phyloP scores from a whole-genome alignment of 2,329 filamentous ascomycete genomes.

The Metarhizium anisopliae region DNA sequence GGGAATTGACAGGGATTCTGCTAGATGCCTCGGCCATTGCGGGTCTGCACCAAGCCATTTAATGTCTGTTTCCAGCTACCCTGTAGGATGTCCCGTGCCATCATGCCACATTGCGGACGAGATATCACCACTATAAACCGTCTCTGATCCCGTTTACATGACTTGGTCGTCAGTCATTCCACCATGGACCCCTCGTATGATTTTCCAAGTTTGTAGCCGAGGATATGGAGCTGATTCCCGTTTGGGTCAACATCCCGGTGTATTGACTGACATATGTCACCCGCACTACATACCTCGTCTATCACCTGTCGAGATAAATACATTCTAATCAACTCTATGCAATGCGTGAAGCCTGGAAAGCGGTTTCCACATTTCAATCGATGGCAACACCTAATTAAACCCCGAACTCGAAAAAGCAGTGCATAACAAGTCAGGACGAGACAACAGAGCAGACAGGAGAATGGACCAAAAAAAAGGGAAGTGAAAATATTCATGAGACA shows the following conservation, averaged over 20 bases:
- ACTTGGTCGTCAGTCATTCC: neutral
- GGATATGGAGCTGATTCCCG: neutral
- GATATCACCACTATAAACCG: neutral
- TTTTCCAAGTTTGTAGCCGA: neutral
- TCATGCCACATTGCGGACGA: neutral
- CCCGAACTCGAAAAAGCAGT: neutral
- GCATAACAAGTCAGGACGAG: neutral
- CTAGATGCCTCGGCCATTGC: neutral
- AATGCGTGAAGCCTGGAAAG: neutral
- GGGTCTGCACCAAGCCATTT: neutral
- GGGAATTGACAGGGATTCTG: neutral
- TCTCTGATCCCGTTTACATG: neutral
- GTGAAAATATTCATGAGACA: neutral
- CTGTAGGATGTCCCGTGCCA: no score
- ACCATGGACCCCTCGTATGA: neutral
- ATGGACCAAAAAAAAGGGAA: conserved; percentile 6
- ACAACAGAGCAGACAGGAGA: neutral
- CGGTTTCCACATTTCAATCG: neutral
- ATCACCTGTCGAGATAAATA: neutral
- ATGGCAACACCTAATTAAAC: neutral
- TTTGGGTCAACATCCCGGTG: neutral
- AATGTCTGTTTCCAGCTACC: no score
- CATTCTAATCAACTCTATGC: neutral
- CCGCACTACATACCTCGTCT: neutral
- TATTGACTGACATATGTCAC: neutral